Evolutionary conservation across 257 asterid species (phyloP).

Genomic region (Solanum sparsipilum): DNA sequence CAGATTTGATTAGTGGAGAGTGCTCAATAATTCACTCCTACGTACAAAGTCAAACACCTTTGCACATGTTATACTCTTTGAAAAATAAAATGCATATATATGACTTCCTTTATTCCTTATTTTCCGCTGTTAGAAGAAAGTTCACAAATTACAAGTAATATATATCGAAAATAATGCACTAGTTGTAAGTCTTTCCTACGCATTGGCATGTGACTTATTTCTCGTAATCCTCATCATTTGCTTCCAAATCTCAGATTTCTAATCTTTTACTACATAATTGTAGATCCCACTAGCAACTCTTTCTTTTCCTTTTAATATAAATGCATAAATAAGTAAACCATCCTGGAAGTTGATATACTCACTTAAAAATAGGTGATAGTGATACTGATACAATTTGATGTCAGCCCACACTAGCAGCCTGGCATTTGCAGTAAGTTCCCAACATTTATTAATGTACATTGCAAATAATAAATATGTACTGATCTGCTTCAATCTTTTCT

Average conservation of each 20-base stretch:
- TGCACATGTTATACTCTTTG: not conserved
- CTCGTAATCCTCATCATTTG: conserved; percentile 16
- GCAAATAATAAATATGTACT: not conserved
- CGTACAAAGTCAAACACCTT: not conserved
- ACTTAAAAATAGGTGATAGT: not conserved
- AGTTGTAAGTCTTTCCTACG: conserved; percentile 10
- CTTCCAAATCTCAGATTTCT: conserved; percentile 1
- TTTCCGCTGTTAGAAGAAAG: not conserved
- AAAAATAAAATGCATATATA: not conserved
- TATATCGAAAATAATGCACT: not conserved
- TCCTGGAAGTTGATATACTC: not conserved
- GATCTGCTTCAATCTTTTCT: not conserved
- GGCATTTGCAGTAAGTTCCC: not conserved
- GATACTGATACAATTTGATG: not conserved
- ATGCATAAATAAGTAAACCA: not conserved
- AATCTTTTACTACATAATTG: not conserved
- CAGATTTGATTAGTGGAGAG: not conserved
- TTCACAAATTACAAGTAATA: not conserved
- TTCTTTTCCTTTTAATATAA: not conserved
- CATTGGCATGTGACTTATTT: conserved; percentile 44
- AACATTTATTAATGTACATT: not conserved
- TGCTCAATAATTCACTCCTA: not conserved
- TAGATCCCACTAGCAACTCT: conserved; percentile 6
- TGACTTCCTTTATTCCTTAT: not conserved
- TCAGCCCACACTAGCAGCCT: not conserved